A percentile compares a stretch with the other conserved stretches of the same genome.
phyloP scores from a whole-genome alignment of 345 rosid genomes.

The Eucalyptus lansdowneana region DNA sequence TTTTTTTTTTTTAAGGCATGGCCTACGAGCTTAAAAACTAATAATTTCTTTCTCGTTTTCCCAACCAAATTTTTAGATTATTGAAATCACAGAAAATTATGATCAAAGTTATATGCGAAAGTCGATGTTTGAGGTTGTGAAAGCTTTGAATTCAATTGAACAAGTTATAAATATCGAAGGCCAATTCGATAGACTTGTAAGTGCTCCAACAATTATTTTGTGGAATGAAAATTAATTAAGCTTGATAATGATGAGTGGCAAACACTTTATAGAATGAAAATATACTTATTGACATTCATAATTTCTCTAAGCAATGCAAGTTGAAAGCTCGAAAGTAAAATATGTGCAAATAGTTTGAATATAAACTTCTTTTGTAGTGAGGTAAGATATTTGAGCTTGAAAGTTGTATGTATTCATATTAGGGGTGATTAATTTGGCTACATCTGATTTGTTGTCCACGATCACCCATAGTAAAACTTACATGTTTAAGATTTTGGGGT shows the following conservation, averaged over 20 bases:
- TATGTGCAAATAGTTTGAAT: background rate
- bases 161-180: fast-evolving
- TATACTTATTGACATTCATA: background rate
- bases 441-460: background rate
- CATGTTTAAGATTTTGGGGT: background rate
- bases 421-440: fast-evolving
- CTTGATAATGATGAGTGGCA: fast-evolving
- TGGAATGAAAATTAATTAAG: fast-evolving
- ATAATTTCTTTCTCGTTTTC: background rate
- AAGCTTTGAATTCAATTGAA: fast-evolving
- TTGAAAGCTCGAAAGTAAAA: background rate
- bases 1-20: background rate
- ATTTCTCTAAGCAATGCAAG: background rate
- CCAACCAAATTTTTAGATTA: background rate
- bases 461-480: background rate
- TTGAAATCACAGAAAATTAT: background rate
- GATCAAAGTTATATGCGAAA: fast-evolving
- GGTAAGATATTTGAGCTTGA: background rate
- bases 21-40: background rate
- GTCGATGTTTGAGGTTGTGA: background rate
- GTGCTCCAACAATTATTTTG: fast-evolving
- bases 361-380: background rate
- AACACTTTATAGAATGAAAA: fast-evolving
- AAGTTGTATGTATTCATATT: background rate
- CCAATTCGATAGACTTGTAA: fast-evolving